phyloP scores from a whole-genome alignment of 192 early-diverging fungal species.

The Coemansia sp. region DNA sequence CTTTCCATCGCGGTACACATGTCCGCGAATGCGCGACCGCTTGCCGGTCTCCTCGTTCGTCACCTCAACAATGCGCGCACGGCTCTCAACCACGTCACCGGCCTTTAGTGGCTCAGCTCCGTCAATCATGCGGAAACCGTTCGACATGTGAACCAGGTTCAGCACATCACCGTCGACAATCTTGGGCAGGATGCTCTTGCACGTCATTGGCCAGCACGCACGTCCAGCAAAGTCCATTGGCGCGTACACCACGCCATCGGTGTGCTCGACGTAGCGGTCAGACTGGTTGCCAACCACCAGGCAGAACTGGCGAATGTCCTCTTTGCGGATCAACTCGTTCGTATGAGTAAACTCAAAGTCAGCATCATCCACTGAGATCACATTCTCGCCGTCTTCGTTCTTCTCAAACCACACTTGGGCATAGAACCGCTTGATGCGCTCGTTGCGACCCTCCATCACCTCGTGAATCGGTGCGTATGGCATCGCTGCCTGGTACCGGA shows the following conservation, averaged over 20 bases:
- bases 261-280: slow-evolving; percentile 53
- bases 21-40: slow-evolving; percentile 75
- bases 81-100: slow-evolving; percentile 60
- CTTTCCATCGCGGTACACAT: slow-evolving; percentile 59
- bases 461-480: slow-evolving; percentile 81
- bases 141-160: slow-evolving; percentile 84
- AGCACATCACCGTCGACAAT: slow-evolving; percentile 88
- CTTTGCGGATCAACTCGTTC: slow-evolving; percentile 62
- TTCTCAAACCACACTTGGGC: slow-evolving; percentile 37
- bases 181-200: slow-evolving; percentile 84
- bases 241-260: slow-evolving; percentile 14
- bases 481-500: slow-evolving; percentile 76
- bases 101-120: slow-evolving; percentile 64
- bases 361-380: slow-evolving; percentile 10
- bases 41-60: slow-evolving; percentile 80
- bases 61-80: slow-evolving; percentile 75
- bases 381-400: slow-evolving; percentile 2
- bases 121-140: slow-evolving; percentile 76
- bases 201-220: slow-evolving; percentile 82
- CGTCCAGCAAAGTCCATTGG: slow-evolving; percentile 96
- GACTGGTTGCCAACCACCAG: slow-evolving; percentile 66
- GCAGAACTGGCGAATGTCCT: slow-evolving; percentile 61
- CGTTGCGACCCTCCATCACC: slow-evolving; percentile 56
- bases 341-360: slow-evolving; percentile 12
- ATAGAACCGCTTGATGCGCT: slow-evolving; percentile 76